Evolutionary conservation across 108 stramenopile species (phyloP), one percentile per base, ranked within the genome.

Genomic region (Skeletonema tropicum): DNA sequence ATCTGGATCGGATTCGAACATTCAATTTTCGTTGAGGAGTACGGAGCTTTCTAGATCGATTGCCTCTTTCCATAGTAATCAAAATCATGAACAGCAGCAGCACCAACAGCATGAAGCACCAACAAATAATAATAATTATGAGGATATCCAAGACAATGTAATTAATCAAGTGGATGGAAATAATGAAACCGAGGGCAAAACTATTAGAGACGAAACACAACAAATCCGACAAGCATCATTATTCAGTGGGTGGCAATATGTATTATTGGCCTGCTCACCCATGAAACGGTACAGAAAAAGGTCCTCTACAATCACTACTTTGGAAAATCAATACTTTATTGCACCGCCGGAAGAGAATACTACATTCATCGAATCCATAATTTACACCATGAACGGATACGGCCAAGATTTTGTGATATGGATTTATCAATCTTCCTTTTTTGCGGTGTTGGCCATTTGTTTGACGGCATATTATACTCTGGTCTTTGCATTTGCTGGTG

Each of bases 241-340:
- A 1, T 29, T 29, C 42, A n/a, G 5, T 45, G 42, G 42, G 42
- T 45, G 42, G 42, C 42, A n/a, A 45, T 45, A n/a, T n/a, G 15
- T 45, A 0, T n/a, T n/a, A n/a, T 45, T 45, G 0, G 42, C 42
- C 15, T 45, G 42, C 5, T 15, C 42, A 15, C 42, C 42, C 15
- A 45, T 62, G 61, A 36, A 62, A 62, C 61, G 23, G 19, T 62
- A 36, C 33, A 66, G 31, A 48, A 66, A 41, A 23, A 42, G 23
- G 8, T 42, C 64, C 35, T 42, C 38, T 5, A 14, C 23, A 25
- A 75, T 75, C n/a, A 32, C 48, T 1, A 64, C 66, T 17, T n/a
- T 75, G 59, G 66, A 75, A 2, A 65, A 75, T 75, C 74, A 75
- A 46, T 66, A 31, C 23, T 75, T 75, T 61, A 62, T 75, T 10